Base-by-base conservation (phyloP, 148 eudicot species). In the Camellia sinensis region DNA sequence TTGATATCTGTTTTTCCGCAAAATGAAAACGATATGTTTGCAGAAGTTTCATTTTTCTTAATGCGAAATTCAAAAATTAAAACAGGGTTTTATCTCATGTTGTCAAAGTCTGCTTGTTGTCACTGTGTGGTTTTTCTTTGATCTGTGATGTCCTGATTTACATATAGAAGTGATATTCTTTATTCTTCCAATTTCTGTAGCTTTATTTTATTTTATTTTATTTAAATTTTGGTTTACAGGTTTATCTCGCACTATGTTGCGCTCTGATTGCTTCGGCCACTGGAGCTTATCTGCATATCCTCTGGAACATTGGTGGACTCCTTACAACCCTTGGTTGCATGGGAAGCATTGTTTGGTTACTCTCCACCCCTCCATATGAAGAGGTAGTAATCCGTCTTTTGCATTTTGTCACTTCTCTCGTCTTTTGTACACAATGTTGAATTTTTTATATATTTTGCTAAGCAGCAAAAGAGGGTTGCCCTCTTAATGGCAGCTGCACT, bases 221-320 rank as follows among this genome's bases (percentile, higher is more conserved):
- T 45, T 19, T n/a, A 59, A 19, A 12, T 66, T 57, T 45, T 43
- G 66, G 79, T 37, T 80, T 86, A 70, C 86, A 94, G 98, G 98
- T 95, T 21, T 95, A 93, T 88, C 86, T 91, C 67, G 67, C 97
- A 14, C 67, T 95, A 77, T 90, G 94, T 85, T 90, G 88, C 78
- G 96, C 98, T n/a, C 82, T 95, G 56, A 85, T 86, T 29, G 98
- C 92, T 15, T 91, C 92, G 0, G 97, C 96, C 44, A 85, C 77
- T 57, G 98, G 98, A 1, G 90, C 93, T 7, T 95, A 93, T 76
- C 84, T 95, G 72, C 98, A 95, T 76, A 89, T 92, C 53, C 83
- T 95, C 2, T 91, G 95, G 96, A 91, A 93, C 78, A 76, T 93
- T 74, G 97, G 98, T 9, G 98, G 98, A 56, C 56, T 93, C 7